These are phyloP conservation scores for Mentha longifolia DNA, from an alignment of 257 asterid species.

Conservation along the genomic window DNA sequence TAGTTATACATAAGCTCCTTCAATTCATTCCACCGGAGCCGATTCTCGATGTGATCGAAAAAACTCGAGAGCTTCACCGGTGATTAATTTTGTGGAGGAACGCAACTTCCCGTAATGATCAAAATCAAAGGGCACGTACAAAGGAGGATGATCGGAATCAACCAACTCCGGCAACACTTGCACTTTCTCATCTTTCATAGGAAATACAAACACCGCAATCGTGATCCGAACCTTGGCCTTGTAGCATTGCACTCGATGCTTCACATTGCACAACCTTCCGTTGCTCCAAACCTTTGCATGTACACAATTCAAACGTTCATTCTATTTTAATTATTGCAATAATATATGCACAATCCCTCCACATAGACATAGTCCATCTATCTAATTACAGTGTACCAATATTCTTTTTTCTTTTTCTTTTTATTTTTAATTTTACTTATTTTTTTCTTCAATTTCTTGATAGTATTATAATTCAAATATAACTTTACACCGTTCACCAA, in stretches of 20 bases:
- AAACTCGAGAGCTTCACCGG: conserved; percentile 38
- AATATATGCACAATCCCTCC: too few species aligned
- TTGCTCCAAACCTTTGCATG: conserved; percentile 43
- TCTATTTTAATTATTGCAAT: too few species aligned
- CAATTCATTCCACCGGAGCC: too few species aligned
- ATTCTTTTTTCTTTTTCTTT: too few species aligned
- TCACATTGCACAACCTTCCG: conserved; percentile 46
- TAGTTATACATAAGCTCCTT: too few species aligned
- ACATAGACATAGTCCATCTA: too few species aligned
- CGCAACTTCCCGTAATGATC: conserved; percentile 39
- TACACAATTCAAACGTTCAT: too few species aligned
- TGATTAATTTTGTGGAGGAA: conserved; percentile 26
- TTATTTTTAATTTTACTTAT: too few species aligned
- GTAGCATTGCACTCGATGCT: conserved; percentile 45
- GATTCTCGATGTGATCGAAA: not conserved
- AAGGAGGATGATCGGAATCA: conserved; percentile 12
- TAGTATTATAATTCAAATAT: too few species aligned
- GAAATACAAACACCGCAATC: conserved; percentile 35
- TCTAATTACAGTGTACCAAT: too few species aligned
- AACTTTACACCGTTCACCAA: too few species aligned
- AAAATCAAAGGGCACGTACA: conserved; percentile 32
- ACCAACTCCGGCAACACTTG: conserved; percentile 30
- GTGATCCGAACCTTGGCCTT: conserved; percentile 21
- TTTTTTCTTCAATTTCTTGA: too few species aligned
- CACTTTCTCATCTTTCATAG: conserved; percentile 29